Base-by-base conservation (phyloP, 306 rosid species). In the Senna tora region DNA sequence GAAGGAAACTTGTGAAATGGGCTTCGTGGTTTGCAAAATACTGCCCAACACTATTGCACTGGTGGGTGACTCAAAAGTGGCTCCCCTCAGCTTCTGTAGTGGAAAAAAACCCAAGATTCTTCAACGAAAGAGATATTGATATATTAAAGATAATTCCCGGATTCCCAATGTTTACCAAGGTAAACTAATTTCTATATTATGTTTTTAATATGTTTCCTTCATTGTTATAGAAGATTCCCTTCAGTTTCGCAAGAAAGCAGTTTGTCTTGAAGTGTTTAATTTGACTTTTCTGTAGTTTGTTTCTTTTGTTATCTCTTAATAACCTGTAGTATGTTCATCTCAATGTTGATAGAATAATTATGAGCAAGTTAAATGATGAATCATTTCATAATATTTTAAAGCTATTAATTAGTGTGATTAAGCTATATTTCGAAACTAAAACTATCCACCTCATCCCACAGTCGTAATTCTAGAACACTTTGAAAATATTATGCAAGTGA, bases 161-260 rank as follows among this genome's bases (percentile, higher is more conserved):
- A 19, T 93, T 93, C 77, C 98, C 97, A 5, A 93, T 90, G 98
- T 89, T 91, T 46, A 83, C 92, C 61, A 85, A 84, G 98, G 98
- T 86, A 83, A 77, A n/a, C n/a, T n/a, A n/a, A n/a, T n/a, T 38
- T 43, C 36, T 11, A 36, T 34, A 43, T 11, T 2, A 43, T 2
- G 12, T 6, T 11, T 69, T 77, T 32, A 25, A 25, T n/a, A 5
- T 36, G 5, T 36, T 36, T 5, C 73, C 47, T 65, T 25, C 41
- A 51, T 65, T 20, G 42, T 53, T 70, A 63, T 39, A 42, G 21
- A 4, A 36, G 39, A 4, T 36, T 4, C 39, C 39, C 39, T 36
- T 7, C 8, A 36, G 39, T 36, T 36, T 36, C 0, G 8, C 39
- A 36, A 0, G 8, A 15, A 57, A 15, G 15, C 64, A 6, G 21